These are phyloP conservation scores for Asterophora lycoperdoides DNA, from an alignment of 768 basidiomycete genomes.

Conservation along the genomic window DNA sequence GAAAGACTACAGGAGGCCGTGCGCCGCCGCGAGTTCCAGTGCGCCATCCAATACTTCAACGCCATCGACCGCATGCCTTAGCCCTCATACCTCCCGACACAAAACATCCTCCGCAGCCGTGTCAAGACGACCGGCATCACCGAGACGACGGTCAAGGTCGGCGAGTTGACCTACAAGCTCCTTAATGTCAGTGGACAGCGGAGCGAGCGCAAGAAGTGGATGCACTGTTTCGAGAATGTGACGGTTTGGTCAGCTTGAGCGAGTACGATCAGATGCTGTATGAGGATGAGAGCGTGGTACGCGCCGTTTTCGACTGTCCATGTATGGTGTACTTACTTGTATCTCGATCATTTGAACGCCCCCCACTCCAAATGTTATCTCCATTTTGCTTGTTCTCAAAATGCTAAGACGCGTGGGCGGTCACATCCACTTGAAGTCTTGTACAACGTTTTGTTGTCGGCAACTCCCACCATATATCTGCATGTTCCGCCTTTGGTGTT, in stretches of 20 bases:
- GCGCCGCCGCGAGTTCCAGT: conserved; percentile 86
- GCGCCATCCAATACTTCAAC: conserved; percentile 94
- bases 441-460: no score
- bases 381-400: no score
- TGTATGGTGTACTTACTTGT: no score
- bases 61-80: conserved; percentile 80
- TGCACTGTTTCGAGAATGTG: conserved; percentile 93
- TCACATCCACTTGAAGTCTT: no score
- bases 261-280: conserved; percentile 99
- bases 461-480: no score
- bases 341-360: no score
- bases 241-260: conserved; percentile 86
- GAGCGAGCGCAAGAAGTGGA: conserved; percentile 92
- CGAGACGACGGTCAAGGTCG: conserved; percentile 94
- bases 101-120: conserved; percentile 89
- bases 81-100: conserved; percentile 79
- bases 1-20: conserved; percentile 77
- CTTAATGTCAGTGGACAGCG: conserved; percentile 92
- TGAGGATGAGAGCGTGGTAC: conserved; percentile 90
- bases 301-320: no score
- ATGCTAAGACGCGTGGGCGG: no score
- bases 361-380: no score
- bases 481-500: conserved; percentile 22
- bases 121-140: conserved; percentile 99
- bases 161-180: conserved; percentile 88